phyloP scores from a whole-genome alignment of 2,329 filamentous ascomycete genomes.

The Botrytis medusae region DNA sequence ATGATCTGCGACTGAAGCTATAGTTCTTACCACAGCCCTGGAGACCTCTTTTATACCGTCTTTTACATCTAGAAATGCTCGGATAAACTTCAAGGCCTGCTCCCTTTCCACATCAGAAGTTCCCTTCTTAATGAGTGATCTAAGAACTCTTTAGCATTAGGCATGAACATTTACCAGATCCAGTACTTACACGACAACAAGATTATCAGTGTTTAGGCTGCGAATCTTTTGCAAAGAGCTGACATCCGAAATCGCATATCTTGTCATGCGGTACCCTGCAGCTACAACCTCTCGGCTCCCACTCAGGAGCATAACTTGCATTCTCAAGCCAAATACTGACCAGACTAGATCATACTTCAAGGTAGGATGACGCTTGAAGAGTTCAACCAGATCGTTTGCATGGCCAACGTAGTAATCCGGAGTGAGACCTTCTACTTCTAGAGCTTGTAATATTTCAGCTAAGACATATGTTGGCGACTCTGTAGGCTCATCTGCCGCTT shows the following conservation, averaged over 20 bases:
- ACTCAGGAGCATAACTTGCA: conserved; percentile 94
- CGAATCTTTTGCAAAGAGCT: conserved; percentile 87
- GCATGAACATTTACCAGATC: neutral
- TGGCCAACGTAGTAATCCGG: conserved; percentile 94
- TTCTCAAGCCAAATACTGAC: conserved; percentile 89
- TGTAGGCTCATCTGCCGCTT: conserved; percentile 60
- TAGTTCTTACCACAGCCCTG: conserved; percentile 79
- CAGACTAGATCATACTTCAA: conserved; percentile 96
- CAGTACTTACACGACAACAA: conserved; percentile 68
- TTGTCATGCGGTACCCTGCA: conserved; percentile 87
- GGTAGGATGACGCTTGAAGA: conserved; percentile 91
- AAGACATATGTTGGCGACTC: conserved; percentile 93
- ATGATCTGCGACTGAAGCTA: conserved; percentile 86
- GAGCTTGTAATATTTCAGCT: conserved; percentile 82
- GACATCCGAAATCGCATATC: conserved; percentile 91
- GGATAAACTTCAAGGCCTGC: conserved; percentile 93
- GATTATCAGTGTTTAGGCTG: conserved; percentile 82
- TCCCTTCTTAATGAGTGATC: conserved; percentile 88
- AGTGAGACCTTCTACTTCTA: conserved; percentile 83
- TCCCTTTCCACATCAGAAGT: conserved; percentile 97
- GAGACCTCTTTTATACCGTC: conserved; percentile 87
- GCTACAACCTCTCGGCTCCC: conserved; percentile 95
- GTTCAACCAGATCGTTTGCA: conserved; percentile 87
- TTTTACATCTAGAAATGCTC: conserved; percentile 93
- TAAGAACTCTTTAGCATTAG: conserved; percentile 37